Conservation (phyloP, 2,329 filamentous ascomycete genomes). For the Grosmannia serpens region DNA sequence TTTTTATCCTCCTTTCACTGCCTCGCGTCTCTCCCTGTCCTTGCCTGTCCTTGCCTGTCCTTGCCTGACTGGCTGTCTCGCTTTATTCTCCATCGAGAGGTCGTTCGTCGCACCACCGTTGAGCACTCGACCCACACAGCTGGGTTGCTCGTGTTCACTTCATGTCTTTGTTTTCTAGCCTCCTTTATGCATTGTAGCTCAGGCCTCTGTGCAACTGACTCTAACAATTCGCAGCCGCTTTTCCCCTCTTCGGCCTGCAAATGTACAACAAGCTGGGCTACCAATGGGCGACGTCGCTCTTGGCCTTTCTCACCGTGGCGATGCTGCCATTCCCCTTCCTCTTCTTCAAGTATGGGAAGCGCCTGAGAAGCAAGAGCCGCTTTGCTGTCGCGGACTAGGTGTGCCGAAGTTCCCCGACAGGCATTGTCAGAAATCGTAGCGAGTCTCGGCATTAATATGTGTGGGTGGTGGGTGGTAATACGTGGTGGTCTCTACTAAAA, state of each 20-base stretch:
- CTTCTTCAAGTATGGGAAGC: constrained; percentile 50
- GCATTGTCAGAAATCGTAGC: not conserved
- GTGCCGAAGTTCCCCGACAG: not conserved
- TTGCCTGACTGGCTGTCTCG: not conserved
- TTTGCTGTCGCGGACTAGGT: constrained; percentile 29
- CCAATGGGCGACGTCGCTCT: constrained; percentile 54
- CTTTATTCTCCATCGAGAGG: not conserved
- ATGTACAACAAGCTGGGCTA: constrained; percentile 61
- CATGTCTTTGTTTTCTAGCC: not conserved
- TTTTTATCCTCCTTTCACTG: not conserved
- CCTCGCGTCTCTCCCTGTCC: not conserved
- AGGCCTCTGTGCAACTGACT: not conserved
- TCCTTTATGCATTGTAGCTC: not conserved
- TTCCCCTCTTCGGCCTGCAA: constrained; percentile 63
- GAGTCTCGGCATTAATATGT: not conserved
- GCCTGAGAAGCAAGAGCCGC: constrained; percentile 40
- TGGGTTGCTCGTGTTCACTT: not conserved
- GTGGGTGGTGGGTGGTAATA: not conserved
- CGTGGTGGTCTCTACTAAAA: not conserved
- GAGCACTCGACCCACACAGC: not conserved
- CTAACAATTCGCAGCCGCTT: constrained; percentile 41
- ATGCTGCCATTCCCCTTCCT: constrained; percentile 55
- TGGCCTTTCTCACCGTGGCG: constrained; percentile 48
- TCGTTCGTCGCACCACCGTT: not conserved
- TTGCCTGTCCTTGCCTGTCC: not conserved